phyloP scores from a whole-genome alignment of 1,139 yeast species.

The Pneumocystis sp. region DNA sequence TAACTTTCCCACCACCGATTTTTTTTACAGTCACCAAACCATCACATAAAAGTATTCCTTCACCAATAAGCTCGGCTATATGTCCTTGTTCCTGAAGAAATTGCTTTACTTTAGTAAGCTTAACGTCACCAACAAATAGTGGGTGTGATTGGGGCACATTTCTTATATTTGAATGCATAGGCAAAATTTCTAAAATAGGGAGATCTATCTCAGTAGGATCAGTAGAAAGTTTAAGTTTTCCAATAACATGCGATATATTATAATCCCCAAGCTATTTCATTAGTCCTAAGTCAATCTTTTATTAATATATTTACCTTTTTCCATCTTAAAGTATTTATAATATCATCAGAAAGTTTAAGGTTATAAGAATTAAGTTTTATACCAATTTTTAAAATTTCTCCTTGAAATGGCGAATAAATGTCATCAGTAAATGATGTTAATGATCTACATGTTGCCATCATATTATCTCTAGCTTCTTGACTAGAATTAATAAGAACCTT shows the following conservation, averaged over 20 bases:
- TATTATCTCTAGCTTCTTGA: slow-evolving; percentile 11
- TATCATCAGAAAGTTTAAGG: slow-evolving; percentile 51
- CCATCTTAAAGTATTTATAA: slow-evolving; percentile 61
- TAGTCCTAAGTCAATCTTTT: neutral
- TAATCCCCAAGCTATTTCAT: slow-evolving; percentile 38
- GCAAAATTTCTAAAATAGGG: slow-evolving; percentile 19
- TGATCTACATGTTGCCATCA: slow-evolving; percentile 11
- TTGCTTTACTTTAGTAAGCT: slow-evolving; percentile 65
- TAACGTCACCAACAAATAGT: slow-evolving; percentile 76
- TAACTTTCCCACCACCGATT: slow-evolving; percentile 63
- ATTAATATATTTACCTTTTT: slow-evolving; percentile 36
- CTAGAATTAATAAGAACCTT: slow-evolving; percentile 1
- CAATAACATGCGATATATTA: slow-evolving; percentile 68
- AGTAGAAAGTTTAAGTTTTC: slow-evolving; percentile 28
- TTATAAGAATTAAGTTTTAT: slow-evolving; percentile 38
- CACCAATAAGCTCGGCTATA: slow-evolving; percentile 79
- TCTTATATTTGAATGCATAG: slow-evolving; percentile 21
- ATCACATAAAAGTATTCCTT: slow-evolving; percentile 80
- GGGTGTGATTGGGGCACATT: slow-evolving; percentile 26
- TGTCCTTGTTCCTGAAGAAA: slow-evolving; percentile 44
- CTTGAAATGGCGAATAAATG: slow-evolving; percentile 13
- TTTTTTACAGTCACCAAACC: slow-evolving; percentile 63
- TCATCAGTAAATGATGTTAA: slow-evolving; percentile 14
- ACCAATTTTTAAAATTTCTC: slow-evolving; percentile 17
- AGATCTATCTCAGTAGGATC: slow-evolving; percentile 16